These are phyloP conservation scores for Rhizomucor pusillus DNA, from an alignment of 371 early-diverging fungal species.

Conservation along the genomic window DNA sequence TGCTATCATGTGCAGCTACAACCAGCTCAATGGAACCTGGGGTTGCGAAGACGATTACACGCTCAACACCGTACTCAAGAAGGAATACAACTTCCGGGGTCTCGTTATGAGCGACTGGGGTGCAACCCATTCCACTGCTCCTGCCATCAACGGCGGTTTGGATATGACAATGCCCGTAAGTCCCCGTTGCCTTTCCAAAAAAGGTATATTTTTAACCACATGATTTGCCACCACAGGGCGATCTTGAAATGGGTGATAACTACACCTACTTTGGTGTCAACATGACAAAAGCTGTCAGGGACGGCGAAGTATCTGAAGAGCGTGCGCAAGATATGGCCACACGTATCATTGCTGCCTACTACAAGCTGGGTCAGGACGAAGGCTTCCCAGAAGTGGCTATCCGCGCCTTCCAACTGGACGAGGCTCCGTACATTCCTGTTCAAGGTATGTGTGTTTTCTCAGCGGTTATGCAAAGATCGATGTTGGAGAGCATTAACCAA, in stretches of 20 bases:
- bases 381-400: conserved; percentile 35
- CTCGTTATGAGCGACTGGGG: conserved; percentile 28
- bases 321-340: conserved; percentile 51
- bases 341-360: conserved; percentile 56
- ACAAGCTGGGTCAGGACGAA: conserved; percentile 42
- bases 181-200: no score
- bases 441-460: conserved; percentile 25
- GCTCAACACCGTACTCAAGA: conserved; percentile 37
- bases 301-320: conserved; percentile 22
- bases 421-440: conserved; percentile 33
- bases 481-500: no score
- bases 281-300: conserved; percentile 26
- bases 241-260: conserved; percentile 23
- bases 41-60: conserved; percentile 37
- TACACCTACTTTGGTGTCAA: conserved; percentile 33
- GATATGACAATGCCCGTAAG: conserved; percentile 57
- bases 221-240: conserved; percentile 14
- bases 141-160: conserved; percentile 32
- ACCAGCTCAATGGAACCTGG: conserved; percentile 31
- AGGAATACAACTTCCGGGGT: conserved; percentile 35
- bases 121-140: conserved; percentile 21
- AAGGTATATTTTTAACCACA: no score
- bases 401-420: conserved; percentile 12
- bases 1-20: conserved; percentile 53
- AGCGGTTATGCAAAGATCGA: no score